Evolutionary conservation across 352 stramenopile species (phyloP).

Genomic region (Phytophthora fragariae): DNA sequence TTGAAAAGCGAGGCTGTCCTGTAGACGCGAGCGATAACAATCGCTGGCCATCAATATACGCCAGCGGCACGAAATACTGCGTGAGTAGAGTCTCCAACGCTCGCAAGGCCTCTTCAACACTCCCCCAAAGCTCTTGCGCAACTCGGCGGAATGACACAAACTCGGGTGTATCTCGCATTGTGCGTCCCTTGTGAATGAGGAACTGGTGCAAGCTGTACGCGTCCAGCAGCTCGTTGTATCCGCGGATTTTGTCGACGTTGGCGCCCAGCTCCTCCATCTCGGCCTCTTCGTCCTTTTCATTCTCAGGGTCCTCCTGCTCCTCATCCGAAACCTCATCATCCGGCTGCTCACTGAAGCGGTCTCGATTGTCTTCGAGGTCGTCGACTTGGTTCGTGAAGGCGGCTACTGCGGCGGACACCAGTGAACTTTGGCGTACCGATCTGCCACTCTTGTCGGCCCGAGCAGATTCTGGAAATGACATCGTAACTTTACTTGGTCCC

Average conservation of each 20-base stretch:
- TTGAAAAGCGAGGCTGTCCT: constrained; percentile 57
- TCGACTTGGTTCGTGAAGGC: constrained; percentile 47
- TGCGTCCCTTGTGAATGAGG: constrained; percentile 87
- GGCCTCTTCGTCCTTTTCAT: constrained; percentile 35
- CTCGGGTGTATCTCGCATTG: constrained; percentile 85
- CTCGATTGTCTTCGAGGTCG: constrained; percentile 18
- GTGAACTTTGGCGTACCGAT: constrained; percentile 18
- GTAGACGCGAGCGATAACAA: constrained; percentile 78
- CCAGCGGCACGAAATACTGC: constrained; percentile 87
- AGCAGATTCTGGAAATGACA: constrained; percentile 36
- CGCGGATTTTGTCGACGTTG: constrained; percentile 83
- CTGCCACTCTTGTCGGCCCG: constrained; percentile 9
- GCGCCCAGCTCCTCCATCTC: constrained; percentile 72
- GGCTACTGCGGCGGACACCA: constrained; percentile 30
- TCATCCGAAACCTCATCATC: constrained; percentile 29
- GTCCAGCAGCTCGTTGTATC: constrained; percentile 85
- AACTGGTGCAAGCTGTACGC: constrained; percentile 90
- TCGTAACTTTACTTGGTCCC: constrained; percentile 35
- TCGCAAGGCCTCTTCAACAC: constrained; percentile 72
- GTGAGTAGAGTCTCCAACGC: constrained; percentile 79
- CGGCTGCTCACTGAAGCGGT: constrained; percentile 24
- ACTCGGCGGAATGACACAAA: constrained; percentile 88
- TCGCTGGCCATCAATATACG: constrained; percentile 86
- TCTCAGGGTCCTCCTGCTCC: constrained; percentile 21
- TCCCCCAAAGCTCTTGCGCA: constrained; percentile 84